Conservation (phyloP, 2,329 filamentous ascomycete genomes). For the Beauveria medogensis region DNA sequence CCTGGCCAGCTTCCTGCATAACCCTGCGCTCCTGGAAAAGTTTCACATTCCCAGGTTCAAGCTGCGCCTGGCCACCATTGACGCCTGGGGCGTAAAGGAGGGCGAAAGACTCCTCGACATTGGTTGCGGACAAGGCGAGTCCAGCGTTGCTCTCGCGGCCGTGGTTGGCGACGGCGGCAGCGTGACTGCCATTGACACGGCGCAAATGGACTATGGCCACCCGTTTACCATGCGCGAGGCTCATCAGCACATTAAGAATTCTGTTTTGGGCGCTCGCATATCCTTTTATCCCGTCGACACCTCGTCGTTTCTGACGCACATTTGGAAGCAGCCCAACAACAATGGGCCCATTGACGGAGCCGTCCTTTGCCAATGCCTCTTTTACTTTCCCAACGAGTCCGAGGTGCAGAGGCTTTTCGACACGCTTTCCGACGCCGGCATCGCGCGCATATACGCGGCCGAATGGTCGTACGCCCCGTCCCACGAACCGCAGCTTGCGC, state of each 20-base stretch:
- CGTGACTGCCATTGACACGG: not conserved
- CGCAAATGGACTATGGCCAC: not conserved
- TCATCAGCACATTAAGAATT: not conserved
- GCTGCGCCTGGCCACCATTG: not conserved
- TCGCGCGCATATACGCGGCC: not conserved
- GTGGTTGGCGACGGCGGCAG: not conserved
- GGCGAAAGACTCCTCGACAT: not conserved
- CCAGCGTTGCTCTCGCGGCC: not conserved
- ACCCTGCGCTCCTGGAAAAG: not conserved
- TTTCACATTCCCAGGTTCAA: not conserved
- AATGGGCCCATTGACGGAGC: not conserved
- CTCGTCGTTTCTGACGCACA: not conserved
- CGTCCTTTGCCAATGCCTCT: not conserved
- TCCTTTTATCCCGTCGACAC: not conserved
- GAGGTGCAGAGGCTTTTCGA: not conserved
- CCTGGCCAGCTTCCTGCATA: not conserved
- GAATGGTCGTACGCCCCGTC: not conserved
- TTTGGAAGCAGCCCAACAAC: too few relatives aligned
- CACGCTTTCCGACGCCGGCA: not conserved
- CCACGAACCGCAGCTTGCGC: not conserved
- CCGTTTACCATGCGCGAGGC: not conserved
- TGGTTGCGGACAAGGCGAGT: conserved; percentile 1
- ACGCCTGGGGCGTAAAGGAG: not conserved
- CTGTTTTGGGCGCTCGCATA: not conserved
- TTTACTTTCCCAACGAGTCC: not conserved